Conservation (phyloP, 2,329 filamentous ascomycete species). For the Pseudogymnoascus sp. region DNA sequence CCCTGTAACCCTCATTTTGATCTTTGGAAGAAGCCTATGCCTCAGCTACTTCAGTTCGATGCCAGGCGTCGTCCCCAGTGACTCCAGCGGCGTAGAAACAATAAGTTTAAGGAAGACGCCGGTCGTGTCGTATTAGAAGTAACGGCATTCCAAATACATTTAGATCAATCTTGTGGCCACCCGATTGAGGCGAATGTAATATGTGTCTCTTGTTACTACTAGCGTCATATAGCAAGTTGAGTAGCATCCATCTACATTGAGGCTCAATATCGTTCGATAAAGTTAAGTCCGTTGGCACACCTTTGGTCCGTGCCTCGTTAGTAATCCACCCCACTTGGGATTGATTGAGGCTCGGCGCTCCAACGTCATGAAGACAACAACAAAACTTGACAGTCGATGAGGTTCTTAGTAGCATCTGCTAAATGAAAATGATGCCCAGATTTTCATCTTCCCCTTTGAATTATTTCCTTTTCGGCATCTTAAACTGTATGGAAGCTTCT, state of each 20-base stretch:
- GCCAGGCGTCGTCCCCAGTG: background rate
- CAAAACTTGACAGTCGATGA: background rate
- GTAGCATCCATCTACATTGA: background rate
- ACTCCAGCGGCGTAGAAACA: background rate
- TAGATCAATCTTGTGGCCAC: background rate
- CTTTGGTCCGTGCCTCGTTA: background rate
- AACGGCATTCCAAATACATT: background rate
- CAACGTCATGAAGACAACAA: background rate
- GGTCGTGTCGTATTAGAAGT: background rate
- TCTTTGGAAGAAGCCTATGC: background rate
- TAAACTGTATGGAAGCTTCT: background rate
- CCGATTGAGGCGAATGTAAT: background rate
- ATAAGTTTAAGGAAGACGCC: background rate
- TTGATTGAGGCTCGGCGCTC: background rate
- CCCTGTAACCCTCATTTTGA: conserved; percentile 41
- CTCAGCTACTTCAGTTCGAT: background rate
- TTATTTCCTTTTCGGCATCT: background rate
- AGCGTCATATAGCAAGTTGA: background rate
- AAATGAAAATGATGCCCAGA: background rate
- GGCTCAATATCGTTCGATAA: conserved; percentile 1
- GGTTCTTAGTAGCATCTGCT: background rate
- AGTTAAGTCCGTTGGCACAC: background rate
- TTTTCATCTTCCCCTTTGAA: background rate
- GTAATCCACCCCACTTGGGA: background rate
- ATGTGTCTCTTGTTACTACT: background rate